phyloP scores from a whole-genome alignment of 768 basidiomycete genomes.

The Calocybe cyanea region DNA sequence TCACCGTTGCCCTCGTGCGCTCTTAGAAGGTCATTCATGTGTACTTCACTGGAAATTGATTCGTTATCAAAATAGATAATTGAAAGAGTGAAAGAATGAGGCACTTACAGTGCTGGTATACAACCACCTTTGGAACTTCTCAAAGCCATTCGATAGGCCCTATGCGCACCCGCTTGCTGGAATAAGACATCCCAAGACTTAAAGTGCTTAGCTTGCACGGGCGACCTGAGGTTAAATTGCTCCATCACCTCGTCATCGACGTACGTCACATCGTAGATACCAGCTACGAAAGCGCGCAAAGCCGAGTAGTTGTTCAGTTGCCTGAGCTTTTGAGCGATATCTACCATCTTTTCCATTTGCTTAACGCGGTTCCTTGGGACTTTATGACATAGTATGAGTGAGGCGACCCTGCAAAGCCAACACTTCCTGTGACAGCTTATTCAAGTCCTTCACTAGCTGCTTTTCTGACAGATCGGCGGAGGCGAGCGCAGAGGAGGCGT shows the following conservation, averaged over 20 bases:
- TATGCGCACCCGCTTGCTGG: constrained; percentile 76
- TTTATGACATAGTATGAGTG: constrained; percentile 86
- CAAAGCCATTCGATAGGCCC: constrained; percentile 87
- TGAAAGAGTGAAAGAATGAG: constrained; percentile 1
- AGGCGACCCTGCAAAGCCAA: constrained; percentile 73
- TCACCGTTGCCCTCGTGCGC: constrained; percentile 85
- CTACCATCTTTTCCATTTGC: constrained; percentile 86
- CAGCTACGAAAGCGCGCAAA: constrained; percentile 89
- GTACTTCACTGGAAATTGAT: constrained; percentile 67
- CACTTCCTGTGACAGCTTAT: constrained; percentile 54
- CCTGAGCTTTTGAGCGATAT: constrained; percentile 78
- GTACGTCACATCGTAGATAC: constrained; percentile 81
- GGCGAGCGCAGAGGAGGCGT: no score
- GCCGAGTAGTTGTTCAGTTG: constrained; percentile 90
- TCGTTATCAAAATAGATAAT: constrained; percentile 9
- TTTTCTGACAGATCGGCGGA: constrained; percentile 50
- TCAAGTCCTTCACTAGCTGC: constrained; percentile 61
- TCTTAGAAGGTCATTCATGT: constrained; percentile 84
- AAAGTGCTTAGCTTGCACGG: constrained; percentile 73
- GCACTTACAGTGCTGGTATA: constrained; percentile 77
- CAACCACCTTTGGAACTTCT: constrained; percentile 81
- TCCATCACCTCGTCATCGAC: constrained; percentile 77
- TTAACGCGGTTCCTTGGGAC: constrained; percentile 69
- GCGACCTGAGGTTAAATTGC: constrained; percentile 59
- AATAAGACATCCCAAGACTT: constrained; percentile 84